phyloP scores from a whole-genome alignment of 208 protist species.

The Trypanosoma rangeli region DNA sequence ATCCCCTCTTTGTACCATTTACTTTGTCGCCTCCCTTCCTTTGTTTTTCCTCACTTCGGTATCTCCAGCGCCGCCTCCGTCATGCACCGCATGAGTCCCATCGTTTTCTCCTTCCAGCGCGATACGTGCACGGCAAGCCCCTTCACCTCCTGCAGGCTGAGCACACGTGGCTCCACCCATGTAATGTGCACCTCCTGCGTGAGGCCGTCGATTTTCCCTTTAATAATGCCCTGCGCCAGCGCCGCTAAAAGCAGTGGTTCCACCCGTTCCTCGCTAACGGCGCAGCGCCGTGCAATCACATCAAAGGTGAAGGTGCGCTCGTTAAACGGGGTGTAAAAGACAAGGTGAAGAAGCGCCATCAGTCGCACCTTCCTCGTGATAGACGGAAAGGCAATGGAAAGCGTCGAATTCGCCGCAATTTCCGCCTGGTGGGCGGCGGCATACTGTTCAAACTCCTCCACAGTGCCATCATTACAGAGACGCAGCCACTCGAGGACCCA shows the following conservation, averaged over 20 bases:
- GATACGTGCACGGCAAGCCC: conserved; percentile 67
- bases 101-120: conserved; percentile 68
- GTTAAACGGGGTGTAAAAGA: conserved; percentile 93
- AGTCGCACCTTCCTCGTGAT: conserved; percentile 87
- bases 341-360: conserved; percentile 94
- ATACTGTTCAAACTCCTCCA: conserved; percentile 67
- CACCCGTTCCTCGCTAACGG: conserved; percentile 63
- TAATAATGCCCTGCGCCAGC: conserved; percentile 92
- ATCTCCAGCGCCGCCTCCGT: conserved; percentile 33
- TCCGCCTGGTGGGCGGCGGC: conserved; percentile 38
- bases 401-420: conserved; percentile 32
- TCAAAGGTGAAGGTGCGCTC: conserved; percentile 89
- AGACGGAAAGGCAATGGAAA: conserved; percentile 30
- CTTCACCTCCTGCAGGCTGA: conserved; percentile 77
- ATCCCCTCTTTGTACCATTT: background rate
- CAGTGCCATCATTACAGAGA: conserved; percentile 82
- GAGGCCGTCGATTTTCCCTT: conserved; percentile 93
- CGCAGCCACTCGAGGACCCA: conserved; percentile 78
- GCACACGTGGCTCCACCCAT: conserved; percentile 89
- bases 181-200: conserved; percentile 75
- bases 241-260: conserved; percentile 95
- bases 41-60: conserved; percentile 8
- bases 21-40: background rate
- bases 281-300: conserved; percentile 68
- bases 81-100: conserved; percentile 48